Base-by-base conservation (phyloP, 345 rosid species). In the Euphorbia peplus region DNA sequence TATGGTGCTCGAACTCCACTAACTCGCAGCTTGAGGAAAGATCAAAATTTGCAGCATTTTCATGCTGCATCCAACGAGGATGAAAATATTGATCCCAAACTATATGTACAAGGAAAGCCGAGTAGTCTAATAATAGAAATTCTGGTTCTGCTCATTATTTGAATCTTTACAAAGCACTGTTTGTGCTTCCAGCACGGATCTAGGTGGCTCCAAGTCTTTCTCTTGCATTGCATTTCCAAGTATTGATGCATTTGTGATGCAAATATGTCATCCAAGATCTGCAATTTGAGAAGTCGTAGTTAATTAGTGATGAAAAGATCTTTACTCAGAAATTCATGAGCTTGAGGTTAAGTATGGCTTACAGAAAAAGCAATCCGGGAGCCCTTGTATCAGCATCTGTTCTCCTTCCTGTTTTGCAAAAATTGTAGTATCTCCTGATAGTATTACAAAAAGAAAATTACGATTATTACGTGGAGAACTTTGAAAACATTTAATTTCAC, bases 191-290 rank as follows among this genome's bases (percentile, higher is more conserved):
- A 67, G 54, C 42, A 74, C 56, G 8, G 78, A 68, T 63, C 59
- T 74, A 9, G 78, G 78, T 18, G 78, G 69, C 65, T 74, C 78
- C 57, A 74, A 41, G 47, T 74, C 73, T 48, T 74, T 63, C 16
- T 68, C 59, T 55, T 62, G 73, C 24, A 74, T 21, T 11, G 73
- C 30, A 63, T 74, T 74, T 52, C 78, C 78, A 14, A 74, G 78
- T 30, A 35, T 25, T 74, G 73, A 28, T 74, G 69, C 78, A 74
- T 74, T 55, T 62, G 68, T 4, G 78, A 74, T 18, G 73, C 73
- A 13, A 74, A 74, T 14, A 63, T 69, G 64, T 74, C 78, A 55
- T 74, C 78, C 73, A 74, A 15, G 21, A 74, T 63, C 78, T 74
- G 73, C 70, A 63, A 62, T 21, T 41, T 24, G 46, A 62, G 13